Evolutionary conservation across 2,329 filamentous ascomycete genomes (phyloP), one percentile per base, ranked within the genome.

Genomic region (Talaromyces amestolkiae): DNA sequence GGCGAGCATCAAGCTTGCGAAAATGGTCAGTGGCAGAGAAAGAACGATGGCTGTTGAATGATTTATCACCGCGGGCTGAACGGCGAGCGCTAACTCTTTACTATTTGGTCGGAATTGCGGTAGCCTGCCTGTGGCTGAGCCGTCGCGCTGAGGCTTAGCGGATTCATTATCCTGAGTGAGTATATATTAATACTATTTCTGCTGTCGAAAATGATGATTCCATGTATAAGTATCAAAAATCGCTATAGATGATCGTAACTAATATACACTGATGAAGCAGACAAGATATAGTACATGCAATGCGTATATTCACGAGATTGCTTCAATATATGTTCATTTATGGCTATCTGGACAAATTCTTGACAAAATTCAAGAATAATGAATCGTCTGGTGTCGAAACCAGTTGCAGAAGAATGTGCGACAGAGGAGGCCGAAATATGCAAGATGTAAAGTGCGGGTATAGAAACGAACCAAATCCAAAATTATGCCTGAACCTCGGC

Each of bases 251-350:
- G 27, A 62, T 31, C 11, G 9, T 17, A 31, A 62, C 60, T 63
- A 63, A 45, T 63, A 49, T 56, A 58, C 51, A 58, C 39, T n/a
- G 19, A 56, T 56, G 39, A 45, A 56, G 33, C 22, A 56, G 53
- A 56, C 24, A 49, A 5, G 37, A 39, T 54, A 35, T 63, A 63
- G 51, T 63, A 63, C 61, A 63, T 59, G 56, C 56, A 59, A 56
- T 24, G 53, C 13, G 19, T 59, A 59, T 43, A 19, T 43, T 45
- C 56, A 59, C 35, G 10, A 9, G 17, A 11, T 45, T 31, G 17
- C 22, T 19, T 59, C 24, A 27, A 19, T 15, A 41, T 59, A 43
- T 59, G 22, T 45, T 45, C 24, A 27, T n/a, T n/a, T 17, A 7
- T 19, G 41, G 41, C 41, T 4, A 37, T 37, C 31, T 35, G n/a